phyloP scores from a whole-genome alignment of 345 rosid species.

The Cochlearia excelsa region DNA sequence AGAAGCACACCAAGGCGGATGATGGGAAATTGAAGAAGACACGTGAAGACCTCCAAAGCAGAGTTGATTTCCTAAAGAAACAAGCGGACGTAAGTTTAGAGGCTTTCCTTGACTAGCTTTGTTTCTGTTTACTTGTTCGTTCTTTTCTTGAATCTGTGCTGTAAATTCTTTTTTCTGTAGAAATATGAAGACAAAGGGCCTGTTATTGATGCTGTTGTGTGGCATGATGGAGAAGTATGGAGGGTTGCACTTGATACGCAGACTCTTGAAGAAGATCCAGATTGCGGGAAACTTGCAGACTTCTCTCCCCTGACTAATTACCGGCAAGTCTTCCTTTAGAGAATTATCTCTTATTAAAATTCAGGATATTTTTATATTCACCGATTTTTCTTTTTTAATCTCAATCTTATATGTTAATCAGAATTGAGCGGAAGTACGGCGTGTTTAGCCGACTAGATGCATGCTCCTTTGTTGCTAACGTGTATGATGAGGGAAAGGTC shows the following conservation, averaged over 20 bases:
- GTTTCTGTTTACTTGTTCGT: slow-evolving; percentile 11
- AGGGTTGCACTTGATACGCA: slow-evolving; percentile 95
- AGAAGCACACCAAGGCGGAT: slow-evolving; percentile 74
- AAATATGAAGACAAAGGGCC: slow-evolving; percentile 93
- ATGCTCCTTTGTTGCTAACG: slow-evolving; percentile 77
- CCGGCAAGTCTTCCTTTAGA: slow-evolving; percentile 44
- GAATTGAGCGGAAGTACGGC: slow-evolving; percentile 81
- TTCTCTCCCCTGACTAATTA: slow-evolving; percentile 78
- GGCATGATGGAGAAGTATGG: slow-evolving; percentile 98
- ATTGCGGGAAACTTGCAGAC: slow-evolving; percentile 75
- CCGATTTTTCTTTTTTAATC: background rate
- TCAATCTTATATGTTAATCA: slow-evolving; percentile 37
- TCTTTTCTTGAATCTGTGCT: slow-evolving; percentile 20
- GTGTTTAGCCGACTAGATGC: slow-evolving; percentile 95
- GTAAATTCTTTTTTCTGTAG: slow-evolving; percentile 38
- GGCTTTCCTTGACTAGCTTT: slow-evolving; percentile 22
- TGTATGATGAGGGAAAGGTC: slow-evolving; percentile 76
- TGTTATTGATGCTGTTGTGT: slow-evolving; percentile 87
- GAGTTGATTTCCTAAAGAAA: slow-evolving; percentile 69
- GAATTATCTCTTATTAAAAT: slow-evolving; percentile 7
- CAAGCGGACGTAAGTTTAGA: slow-evolving; percentile 73
- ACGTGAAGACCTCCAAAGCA: slow-evolving; percentile 81
- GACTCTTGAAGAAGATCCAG: slow-evolving; percentile 75
- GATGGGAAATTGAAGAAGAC: slow-evolving; percentile 66
- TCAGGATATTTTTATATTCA: background rate